Percentiles rank a stretch among this genome's conserved stretches.
Conservation (phyloP, 2,329 filamentous ascomycete species). For the Gremmenia infestans region DNA sequence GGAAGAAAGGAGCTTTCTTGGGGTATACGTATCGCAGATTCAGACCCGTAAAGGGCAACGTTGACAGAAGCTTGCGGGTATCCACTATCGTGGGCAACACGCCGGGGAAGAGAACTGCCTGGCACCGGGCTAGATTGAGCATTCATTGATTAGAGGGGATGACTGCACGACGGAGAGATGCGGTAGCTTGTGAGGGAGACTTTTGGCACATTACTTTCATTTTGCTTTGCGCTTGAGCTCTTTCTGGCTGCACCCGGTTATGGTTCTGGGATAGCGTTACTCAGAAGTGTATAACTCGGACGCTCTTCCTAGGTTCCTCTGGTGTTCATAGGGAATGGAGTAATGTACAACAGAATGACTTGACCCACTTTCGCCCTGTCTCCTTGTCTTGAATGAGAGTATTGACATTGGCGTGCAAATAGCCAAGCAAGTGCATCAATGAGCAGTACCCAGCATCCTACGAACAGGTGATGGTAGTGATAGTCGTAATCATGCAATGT, state of each 20-base stretch:
- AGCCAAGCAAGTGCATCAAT: no score
- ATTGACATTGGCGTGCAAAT: no score
- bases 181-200: no score
- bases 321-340: background rate
- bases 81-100: slow-evolving; percentile 4
- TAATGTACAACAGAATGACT: background rate
- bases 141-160: slow-evolving; percentile 20
- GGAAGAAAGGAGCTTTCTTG: slow-evolving; percentile 79
- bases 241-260: background rate
- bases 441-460: no score
- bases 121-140: slow-evolving; percentile 29
- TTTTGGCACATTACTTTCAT: background rate
- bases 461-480: no score
- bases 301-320: background rate
- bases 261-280: slow-evolving; percentile 5
- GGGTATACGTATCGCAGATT: slow-evolving; percentile 79
- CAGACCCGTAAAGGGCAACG: slow-evolving; percentile 11
- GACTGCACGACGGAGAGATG: no score
- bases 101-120: slow-evolving; percentile 19
- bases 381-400: no score
- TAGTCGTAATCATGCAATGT: background rate
- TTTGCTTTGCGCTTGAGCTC: background rate
- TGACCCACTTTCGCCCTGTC: no score
- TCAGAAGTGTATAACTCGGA: slow-evolving; percentile 21
- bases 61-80: slow-evolving; percentile 4